Conservation (phyloP, 208 protist species). For the Leishmania amazonensis region DNA sequence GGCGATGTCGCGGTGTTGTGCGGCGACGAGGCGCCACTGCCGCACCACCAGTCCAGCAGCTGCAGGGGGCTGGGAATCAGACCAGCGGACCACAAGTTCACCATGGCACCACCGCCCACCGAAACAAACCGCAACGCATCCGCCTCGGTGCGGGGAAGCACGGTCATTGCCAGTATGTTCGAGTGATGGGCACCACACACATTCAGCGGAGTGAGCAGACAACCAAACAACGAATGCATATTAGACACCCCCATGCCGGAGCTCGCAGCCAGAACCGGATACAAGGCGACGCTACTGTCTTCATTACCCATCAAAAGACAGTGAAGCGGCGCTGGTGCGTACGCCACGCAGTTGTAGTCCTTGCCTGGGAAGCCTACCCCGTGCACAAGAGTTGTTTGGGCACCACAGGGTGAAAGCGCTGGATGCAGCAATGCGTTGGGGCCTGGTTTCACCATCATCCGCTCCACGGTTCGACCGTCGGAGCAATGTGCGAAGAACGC, state of each 20-base stretch:
- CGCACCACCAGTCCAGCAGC: conserved; percentile 33
- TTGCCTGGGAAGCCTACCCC: conserved; percentile 51
- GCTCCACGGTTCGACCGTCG: conserved; percentile 37
- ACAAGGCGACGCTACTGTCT: conserved; percentile 54
- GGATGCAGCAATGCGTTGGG: background rate
- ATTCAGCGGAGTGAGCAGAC: conserved; percentile 17
- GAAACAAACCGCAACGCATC: conserved; percentile 48
- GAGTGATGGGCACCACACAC: conserved; percentile 71
- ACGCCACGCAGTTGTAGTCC: conserved; percentile 67
- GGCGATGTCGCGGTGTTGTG: background rate
- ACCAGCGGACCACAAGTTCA: conserved; percentile 25
- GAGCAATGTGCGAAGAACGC: conserved; percentile 70
- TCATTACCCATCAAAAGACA: conserved; percentile 66
- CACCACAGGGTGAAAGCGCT: background rate
- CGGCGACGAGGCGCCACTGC: background rate
- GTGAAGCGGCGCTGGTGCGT: conserved; percentile 31
- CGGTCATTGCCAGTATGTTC: conserved; percentile 66
- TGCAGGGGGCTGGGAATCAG: conserved; percentile 10
- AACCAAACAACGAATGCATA: conserved; percentile 15
- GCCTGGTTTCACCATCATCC: background rate
- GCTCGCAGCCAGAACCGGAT: conserved; percentile 3
- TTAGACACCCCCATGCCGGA: background rate
- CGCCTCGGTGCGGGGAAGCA: conserved; percentile 14
- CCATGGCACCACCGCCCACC: conserved; percentile 45
- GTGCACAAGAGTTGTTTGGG: conserved; percentile 31